These are phyloP conservation scores for Neurospora tetraspora DNA, from an alignment of 495 filamentous ascomycete genomes.

Conservation along the genomic window DNA sequence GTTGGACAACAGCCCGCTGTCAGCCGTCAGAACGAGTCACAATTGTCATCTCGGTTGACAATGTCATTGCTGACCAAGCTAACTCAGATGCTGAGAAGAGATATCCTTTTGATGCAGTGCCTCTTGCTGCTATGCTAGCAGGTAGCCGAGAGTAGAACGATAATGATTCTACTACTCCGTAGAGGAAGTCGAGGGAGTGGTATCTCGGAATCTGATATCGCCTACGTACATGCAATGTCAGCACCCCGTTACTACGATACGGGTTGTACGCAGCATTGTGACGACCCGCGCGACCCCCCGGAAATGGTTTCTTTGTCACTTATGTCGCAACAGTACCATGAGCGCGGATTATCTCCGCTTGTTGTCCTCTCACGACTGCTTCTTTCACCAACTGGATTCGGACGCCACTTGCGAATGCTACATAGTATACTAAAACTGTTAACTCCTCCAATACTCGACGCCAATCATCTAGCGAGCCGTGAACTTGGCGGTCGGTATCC, in stretches of 20 bases:
- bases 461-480: too few species aligned
- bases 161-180: background rate
- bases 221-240: background rate
- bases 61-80: background rate
- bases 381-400: background rate
- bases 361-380: background rate
- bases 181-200: background rate
- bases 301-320: background rate
- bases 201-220: background rate
- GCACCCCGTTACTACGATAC: background rate
- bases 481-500: background rate
- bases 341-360: background rate
- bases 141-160: background rate
- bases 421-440: too few species aligned
- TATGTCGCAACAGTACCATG: background rate
- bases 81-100: background rate
- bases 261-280: background rate
- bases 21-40: background rate
- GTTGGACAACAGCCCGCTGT: background rate
- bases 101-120: background rate
- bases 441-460: too few species aligned
- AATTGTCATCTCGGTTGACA: background rate
- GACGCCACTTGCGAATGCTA: background rate
- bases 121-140: background rate
- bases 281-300: background rate